Percentiles rank a stretch among this genome's conserved stretches.
Evolutionary conservation across 2,329 filamentous ascomycete species (phyloP).

Genomic region (Raffaelea deltoideospora): DNA sequence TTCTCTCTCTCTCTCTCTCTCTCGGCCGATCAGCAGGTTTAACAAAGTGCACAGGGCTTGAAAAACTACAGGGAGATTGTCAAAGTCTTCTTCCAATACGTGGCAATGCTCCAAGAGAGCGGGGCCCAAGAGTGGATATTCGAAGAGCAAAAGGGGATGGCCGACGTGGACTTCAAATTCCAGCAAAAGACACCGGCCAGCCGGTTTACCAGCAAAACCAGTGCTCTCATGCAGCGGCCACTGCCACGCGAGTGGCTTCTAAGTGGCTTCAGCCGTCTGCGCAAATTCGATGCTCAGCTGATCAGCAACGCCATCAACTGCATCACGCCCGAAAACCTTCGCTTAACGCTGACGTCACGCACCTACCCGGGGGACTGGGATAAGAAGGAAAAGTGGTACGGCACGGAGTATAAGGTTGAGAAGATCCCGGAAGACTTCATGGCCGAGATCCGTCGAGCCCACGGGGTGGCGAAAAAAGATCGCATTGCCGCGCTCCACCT

Average conservation of each 20-base stretch:
- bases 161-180: constrained; percentile 90
- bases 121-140: constrained; percentile 87
- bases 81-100: constrained; percentile 80
- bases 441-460: constrained; percentile 50
- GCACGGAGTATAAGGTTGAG: constrained; percentile 79
- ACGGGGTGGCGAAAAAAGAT: constrained; percentile 37
- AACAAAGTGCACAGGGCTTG: constrained; percentile 32
- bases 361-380: constrained; percentile 75
- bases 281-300: constrained; percentile 63
- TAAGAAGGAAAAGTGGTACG: constrained; percentile 91
- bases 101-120: constrained; percentile 67
- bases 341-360: constrained; percentile 68
- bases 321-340: constrained; percentile 78
- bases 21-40: neutral
- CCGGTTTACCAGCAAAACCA: constrained; percentile 73
- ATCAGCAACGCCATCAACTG: constrained; percentile 62
- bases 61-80: constrained; percentile 69
- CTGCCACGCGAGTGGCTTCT: constrained; percentile 77
- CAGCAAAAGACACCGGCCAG: constrained; percentile 84
- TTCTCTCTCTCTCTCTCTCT: neutral
- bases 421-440: constrained; percentile 66
- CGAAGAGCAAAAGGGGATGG: constrained; percentile 77
- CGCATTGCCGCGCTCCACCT: constrained; percentile 63
- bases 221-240: constrained; percentile 81
- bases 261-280: constrained; percentile 61